phyloP scores from a whole-genome alignment of 2,329 filamentous ascomycete species.

The Trichoderma harzianum region DNA sequence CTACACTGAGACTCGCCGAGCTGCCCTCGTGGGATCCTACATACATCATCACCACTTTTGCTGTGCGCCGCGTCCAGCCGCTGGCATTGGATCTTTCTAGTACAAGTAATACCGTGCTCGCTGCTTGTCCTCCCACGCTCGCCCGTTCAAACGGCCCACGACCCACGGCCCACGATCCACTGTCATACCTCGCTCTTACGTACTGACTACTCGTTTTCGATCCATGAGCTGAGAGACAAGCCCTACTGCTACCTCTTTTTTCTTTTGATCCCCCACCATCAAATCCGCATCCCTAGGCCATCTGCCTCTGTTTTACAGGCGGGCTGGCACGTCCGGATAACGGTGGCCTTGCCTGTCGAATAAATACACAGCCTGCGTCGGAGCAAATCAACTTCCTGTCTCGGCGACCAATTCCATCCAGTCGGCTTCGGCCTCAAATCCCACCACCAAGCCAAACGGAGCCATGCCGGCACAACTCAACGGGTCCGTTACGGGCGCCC shows the following conservation, averaged over 20 bases:
- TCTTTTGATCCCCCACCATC: slow-evolving; percentile 15
- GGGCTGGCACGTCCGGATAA: slow-evolving; percentile 24
- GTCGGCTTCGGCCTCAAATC: slow-evolving; percentile 16
- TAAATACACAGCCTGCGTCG: slow-evolving; percentile 17
- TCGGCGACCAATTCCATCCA: slow-evolving; percentile 13
- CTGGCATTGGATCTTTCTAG: slow-evolving; percentile 29
- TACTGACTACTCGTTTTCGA: slow-evolving; percentile 27
- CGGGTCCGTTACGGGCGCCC: slow-evolving; percentile 36
- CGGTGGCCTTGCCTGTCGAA: slow-evolving; percentile 28
- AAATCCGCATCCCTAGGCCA: slow-evolving; percentile 6
- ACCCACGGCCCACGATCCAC: slow-evolving; percentile 25
- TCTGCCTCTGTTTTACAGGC: slow-evolving; percentile 19
- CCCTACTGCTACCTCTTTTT: slow-evolving; percentile 13
- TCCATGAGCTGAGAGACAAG: slow-evolving; percentile 20
- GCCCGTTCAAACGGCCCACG: slow-evolving; percentile 19
- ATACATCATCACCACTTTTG: slow-evolving; percentile 20
- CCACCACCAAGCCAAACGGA: slow-evolving; percentile 21
- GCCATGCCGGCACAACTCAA: slow-evolving; percentile 41
- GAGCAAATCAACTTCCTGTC: neutral
- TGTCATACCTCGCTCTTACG: slow-evolving; percentile 35
- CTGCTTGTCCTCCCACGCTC: slow-evolving; percentile 7
- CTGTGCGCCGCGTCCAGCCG: slow-evolving; percentile 25
- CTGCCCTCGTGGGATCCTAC: neutral
- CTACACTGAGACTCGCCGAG: neutral
- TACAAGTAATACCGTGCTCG: neutral